Evolutionary conservation across 805 yeast genomes (phyloP), one percentile per base, ranked within the genome.

Genomic region (Komagataella phaffii): DNA sequence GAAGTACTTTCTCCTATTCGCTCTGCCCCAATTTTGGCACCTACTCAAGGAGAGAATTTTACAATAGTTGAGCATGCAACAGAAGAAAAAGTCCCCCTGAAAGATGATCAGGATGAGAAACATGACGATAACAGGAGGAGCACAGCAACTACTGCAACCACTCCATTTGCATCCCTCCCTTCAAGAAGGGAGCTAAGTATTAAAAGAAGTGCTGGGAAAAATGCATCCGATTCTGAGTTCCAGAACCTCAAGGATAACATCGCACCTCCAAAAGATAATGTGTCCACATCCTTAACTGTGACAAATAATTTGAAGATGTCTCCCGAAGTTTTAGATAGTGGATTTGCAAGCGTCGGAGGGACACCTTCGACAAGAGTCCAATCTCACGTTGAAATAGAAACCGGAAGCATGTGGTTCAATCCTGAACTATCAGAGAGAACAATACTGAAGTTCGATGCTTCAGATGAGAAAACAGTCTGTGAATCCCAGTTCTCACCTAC

Each of bases 111-210:
- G n/a, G 23, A 46, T 40, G 43, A 53, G 36, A 46, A 47, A 18
- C 17, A 52, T 10, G 53, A 50, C 44, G 36, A 56, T 4, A 58
- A 59, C 1, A 56, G 56, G 24, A 50, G 55, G 45, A 56, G 56
- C 21, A 56, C 51, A 46, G 54, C 59, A 47, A 56, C 40, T 8
- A 30, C 14, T 14, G 12, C 40, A 30, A 30, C 59, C 1, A 59
- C 62, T 12, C 61, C 64, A 3, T 66, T 65, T 56, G 63, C 63
- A 7, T 62, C 62, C 48, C 54, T 66, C 47, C 70, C 70, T 2
- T 58, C 62, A 8, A 58, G 66, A 46, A 65, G 62, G 19, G 69
- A 69, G 2, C 36, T 65, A 23, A 59, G 60, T 4, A 58, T 61
- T n/a, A 62, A 58, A 47, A 30, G 40, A 10, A 30, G 40, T 7